Base-by-base conservation (phyloP, 2,329 filamentous ascomycete genomes). In the Sarocladium oryzae region DNA sequence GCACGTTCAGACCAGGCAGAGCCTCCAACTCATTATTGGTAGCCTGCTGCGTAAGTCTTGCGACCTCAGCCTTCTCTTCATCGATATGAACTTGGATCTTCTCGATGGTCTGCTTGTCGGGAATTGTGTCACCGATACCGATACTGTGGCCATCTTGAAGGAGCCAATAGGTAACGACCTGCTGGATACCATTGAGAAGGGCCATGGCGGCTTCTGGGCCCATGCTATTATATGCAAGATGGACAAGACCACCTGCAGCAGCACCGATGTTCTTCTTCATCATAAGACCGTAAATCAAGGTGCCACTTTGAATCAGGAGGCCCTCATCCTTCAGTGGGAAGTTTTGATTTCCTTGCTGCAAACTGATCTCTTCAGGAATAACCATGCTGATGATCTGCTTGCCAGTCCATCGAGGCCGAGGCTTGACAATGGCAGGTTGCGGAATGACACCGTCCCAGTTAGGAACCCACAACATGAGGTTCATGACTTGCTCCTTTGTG, bases 351-450 rank as follows among this genome's bases (percentile, higher is more conserved):
- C 83, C 82, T 41, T 81, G 78, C 58, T 85, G 80, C 43, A 92
- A 77, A 65, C 91, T 97, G 59, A 99, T 84, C 56, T 90, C 89
- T 51, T 82, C 76, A 15, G 93, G 92, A 57, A 99, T 86, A 53
- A 93, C 83, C 82, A 97, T 82, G 69, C 91, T 96, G 64, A 95
- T 84, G 58, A 99, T 85, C 71, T 99, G 93, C 72, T 99, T 99
- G 60, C 93, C 93, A 49, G 92, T 97, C 93, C 93, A 99, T 59
- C 90, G 84, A 37, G 93, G 90, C 51, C 84, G 79, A 9, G 93
- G 93, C 70, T 96, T 96, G 57, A 95, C 63, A 56, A 99, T 96
- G n/a, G 92, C 90, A 13, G 93, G 93, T 32, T 85, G 82, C 5
- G 93, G 93, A 60, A 99, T 89, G 48, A 95, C 80, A 41, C 95